Conservation (phyloP, 2,329 filamentous ascomycete species). For the Colletotrichum nymphaeae region DNA sequence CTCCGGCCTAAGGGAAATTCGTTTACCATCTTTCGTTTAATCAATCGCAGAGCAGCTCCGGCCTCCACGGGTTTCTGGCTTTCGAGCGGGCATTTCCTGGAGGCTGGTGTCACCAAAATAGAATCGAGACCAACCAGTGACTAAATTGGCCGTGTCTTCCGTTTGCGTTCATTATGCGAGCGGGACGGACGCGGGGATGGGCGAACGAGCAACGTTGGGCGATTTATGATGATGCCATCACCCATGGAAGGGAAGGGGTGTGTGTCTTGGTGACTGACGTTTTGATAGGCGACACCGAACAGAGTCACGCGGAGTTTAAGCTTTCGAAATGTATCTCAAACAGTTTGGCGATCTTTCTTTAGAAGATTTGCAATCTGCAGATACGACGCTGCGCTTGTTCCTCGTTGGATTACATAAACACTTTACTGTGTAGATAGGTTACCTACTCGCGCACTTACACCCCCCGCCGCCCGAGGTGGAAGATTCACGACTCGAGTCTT, state of each 20-base stretch:
- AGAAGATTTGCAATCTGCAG: constrained; percentile 3
- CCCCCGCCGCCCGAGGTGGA: too few relatives aligned
- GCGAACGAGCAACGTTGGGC: not conserved
- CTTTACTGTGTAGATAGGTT: too few relatives aligned
- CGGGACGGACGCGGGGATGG: constrained; percentile 1
- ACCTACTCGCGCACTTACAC: too few relatives aligned
- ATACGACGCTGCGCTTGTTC: not conserved
- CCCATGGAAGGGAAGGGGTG: too few relatives aligned
- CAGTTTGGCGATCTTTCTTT: constrained; percentile 1
- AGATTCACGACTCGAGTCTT: too few relatives aligned
- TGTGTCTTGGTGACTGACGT: not conserved
- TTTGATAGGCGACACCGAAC: not conserved
- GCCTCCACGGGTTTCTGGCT: not conserved
- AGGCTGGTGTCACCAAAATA: not conserved
- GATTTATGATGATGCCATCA: not conserved
- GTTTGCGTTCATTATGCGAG: constrained; percentile 4
- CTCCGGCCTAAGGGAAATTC: not conserved
- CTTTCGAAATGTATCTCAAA: constrained; percentile 18
- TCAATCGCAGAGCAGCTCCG: not conserved
- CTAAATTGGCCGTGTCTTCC: not conserved
- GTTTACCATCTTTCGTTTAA: not conserved
- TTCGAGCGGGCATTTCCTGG: not conserved
- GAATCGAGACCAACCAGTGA: not conserved
- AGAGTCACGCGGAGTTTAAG: not conserved
- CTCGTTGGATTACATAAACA: not conserved